Conservation (phyloP, 108 stramenopile species). For the Nitzschia inconspicua region DNA sequence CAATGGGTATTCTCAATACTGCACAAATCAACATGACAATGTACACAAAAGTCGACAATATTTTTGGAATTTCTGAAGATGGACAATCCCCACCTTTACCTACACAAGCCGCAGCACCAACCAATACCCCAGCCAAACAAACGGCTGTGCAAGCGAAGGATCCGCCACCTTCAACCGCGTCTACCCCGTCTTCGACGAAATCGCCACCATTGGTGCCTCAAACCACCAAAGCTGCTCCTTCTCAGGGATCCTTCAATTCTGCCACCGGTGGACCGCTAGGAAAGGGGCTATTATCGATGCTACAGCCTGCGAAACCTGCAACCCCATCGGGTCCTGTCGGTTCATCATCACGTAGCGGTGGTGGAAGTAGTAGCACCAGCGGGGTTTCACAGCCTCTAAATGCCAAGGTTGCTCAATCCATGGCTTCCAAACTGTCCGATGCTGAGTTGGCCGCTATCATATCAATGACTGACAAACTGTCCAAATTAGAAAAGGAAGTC, state of each 20-base stretch:
- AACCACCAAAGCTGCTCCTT: background rate
- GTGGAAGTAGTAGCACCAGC: slow-evolving; percentile 4
- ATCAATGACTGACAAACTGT: slow-evolving; percentile 70
- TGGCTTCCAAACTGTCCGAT: slow-evolving; percentile 77
- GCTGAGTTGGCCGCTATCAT: slow-evolving; percentile 82
- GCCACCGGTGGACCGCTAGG: background rate
- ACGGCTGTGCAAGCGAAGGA: slow-evolving; percentile 17
- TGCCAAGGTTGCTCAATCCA: slow-evolving; percentile 68
- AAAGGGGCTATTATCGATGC: slow-evolving; percentile 8
- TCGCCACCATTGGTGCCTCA: slow-evolving; percentile 3
- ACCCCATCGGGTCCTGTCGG: background rate
- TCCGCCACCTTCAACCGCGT: slow-evolving; percentile 14
- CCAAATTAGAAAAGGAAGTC: slow-evolving; percentile 57
- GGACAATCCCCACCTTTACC: slow-evolving; percentile 20
- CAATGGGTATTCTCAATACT: slow-evolving; percentile 70
- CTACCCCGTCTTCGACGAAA: slow-evolving; percentile 17
- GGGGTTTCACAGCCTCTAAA: slow-evolving; percentile 42
- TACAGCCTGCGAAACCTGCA: background rate
- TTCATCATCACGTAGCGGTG: background rate
- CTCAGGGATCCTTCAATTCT: background rate
- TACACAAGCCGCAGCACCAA: slow-evolving; percentile 7
- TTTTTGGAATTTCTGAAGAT: slow-evolving; percentile 69
- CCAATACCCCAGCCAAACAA: background rate
- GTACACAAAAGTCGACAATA: slow-evolving; percentile 64
- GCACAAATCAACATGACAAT: slow-evolving; percentile 71